Evolutionary conservation across 2,329 filamentous ascomycete species (phyloP), one percentile per base, ranked within the genome.

Genomic region (Cladosporium halotolerans): DNA sequence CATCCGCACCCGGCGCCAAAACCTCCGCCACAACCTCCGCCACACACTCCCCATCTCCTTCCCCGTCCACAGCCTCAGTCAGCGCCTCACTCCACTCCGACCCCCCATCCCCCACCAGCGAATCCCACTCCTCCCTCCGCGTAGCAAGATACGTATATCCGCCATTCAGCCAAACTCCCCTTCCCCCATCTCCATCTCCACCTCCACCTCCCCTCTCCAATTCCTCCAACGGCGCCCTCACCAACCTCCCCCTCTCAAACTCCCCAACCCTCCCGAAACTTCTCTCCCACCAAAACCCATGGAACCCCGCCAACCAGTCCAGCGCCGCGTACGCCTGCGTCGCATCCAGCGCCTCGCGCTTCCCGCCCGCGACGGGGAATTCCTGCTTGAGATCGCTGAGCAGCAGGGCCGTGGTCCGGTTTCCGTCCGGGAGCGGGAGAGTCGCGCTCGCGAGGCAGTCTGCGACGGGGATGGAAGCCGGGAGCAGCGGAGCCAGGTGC

Each of bases 91-190:
- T 77, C 82, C 83, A 86, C 61, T 83, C 80, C 0, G 77, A 79
- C 13, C 71, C 66, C 0, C 62, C 55, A 45, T 82, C 78, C 0
- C 65, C 57, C 0, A 61, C 68, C 0, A 86, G 73, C 0, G 65
- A 68, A 0, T 62, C 36, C 55, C 80, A 84, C 62, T 87, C 84
- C 14, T 66, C 75, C 7, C 72, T 72, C 4, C 84, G 75, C 0
- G 84, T 87, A 0, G 81, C 79, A 0, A 87, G 78, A 59, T 86
- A 86, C 0, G 83, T 85, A 61, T 87, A 87, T 0, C 84, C 83
- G 1, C 84, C 84, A 41, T 86, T 84, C 6, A 83, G 66, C 84
- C 84, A 86, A 18, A 63, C 44, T 7, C 23, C 23, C 2, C 23
- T 28, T 4, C 7, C 23, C 23, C 23, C 7, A 1, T 28, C 23